These are phyloP conservation scores for Trichoderma orchidacearum DNA, from an alignment of 495 filamentous ascomycete species.

Conservation along the genomic window DNA sequence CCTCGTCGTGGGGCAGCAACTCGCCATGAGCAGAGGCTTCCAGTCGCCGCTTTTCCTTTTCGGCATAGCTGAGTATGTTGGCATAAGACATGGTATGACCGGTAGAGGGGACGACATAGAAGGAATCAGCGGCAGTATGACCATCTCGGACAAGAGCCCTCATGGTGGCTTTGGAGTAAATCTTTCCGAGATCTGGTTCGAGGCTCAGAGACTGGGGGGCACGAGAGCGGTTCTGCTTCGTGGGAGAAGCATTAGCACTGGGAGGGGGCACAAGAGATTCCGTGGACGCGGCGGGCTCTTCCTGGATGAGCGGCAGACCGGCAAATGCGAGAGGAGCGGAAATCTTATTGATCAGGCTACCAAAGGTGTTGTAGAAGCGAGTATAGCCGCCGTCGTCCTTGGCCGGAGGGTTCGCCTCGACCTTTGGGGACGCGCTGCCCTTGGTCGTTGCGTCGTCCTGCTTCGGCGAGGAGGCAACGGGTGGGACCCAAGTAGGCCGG, in stretches of 20 bases:
- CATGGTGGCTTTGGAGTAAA: slow-evolving; percentile 72
- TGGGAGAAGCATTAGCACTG: slow-evolving; percentile 3
- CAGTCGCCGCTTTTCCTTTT: slow-evolving; percentile 45
- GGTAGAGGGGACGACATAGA: slow-evolving; percentile 87
- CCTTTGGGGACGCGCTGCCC: slow-evolving; percentile 2
- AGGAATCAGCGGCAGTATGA: slow-evolving; percentile 56
- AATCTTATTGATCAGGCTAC: slow-evolving; percentile 63
- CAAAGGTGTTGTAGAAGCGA: slow-evolving; percentile 80
- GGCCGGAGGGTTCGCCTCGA: not conserved
- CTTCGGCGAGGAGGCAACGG: slow-evolving; percentile 10
- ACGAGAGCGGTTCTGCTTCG: slow-evolving; percentile 28
- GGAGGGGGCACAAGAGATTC: slow-evolving; percentile 16
- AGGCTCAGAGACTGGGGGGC: slow-evolving; percentile 16
- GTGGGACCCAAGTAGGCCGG: slow-evolving; percentile 31
- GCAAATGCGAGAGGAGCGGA: slow-evolving; percentile 87
- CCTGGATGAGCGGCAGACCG: slow-evolving; percentile 60
- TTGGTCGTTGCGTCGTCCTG: slow-evolving; percentile 11
- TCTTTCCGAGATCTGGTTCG: slow-evolving; percentile 61
- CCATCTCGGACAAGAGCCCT: slow-evolving; percentile 40
- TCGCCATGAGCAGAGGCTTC: slow-evolving; percentile 20
- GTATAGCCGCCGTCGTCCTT: slow-evolving; percentile 67
- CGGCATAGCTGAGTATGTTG: slow-evolving; percentile 61
- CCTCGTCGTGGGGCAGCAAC: slow-evolving; percentile 31
- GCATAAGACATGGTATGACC: slow-evolving; percentile 86
- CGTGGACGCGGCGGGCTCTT: slow-evolving; percentile 25